phyloP scores from a whole-genome alignment of 495 filamentous ascomycete species.

The Cercophora sp. region DNA sequence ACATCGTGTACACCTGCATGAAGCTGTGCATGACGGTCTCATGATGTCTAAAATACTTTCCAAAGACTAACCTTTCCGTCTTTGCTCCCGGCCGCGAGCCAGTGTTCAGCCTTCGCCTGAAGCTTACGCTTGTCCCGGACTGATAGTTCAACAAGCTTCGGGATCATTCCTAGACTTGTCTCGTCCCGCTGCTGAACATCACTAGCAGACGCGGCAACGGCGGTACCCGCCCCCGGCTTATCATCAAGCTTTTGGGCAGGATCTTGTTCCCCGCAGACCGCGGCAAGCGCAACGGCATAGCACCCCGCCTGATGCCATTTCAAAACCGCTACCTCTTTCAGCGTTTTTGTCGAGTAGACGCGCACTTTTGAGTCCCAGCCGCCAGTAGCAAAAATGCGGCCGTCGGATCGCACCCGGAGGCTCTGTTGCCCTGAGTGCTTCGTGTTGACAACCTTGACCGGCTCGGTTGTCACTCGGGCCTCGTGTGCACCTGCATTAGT shows the following conservation, averaged over 20 bases:
- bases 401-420: slow-evolving; percentile 72
- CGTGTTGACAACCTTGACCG: slow-evolving; percentile 63
- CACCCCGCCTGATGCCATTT: slow-evolving; percentile 94
- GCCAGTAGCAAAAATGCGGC: slow-evolving; percentile 80
- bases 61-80: slow-evolving; percentile 95
- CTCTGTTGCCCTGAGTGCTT: slow-evolving; percentile 89
- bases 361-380: slow-evolving; percentile 84
- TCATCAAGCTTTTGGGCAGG: too few species aligned
- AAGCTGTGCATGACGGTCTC: too few species aligned
- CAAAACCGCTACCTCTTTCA: slow-evolving; percentile 87
- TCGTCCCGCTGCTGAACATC: slow-evolving; percentile 3
- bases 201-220: not conserved
- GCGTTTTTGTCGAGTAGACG: slow-evolving; percentile 74
- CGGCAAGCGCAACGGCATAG: slow-evolving; percentile 79
- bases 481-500: slow-evolving; percentile 9
- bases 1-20: too few species aligned
- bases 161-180: slow-evolving; percentile 5
- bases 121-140: slow-evolving; percentile 62
- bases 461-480: slow-evolving; percentile 18
- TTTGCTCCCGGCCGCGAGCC: slow-evolving; percentile 87
- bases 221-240: not conserved
- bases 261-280: too few species aligned
- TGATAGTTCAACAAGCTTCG: slow-evolving; percentile 33
- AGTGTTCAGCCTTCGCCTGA: slow-evolving; percentile 70
- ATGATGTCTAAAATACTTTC: slow-evolving; percentile 67